phyloP scores from a whole-genome alignment of 768 basidiomycete species.

The Lactarius akahatsu region DNA sequence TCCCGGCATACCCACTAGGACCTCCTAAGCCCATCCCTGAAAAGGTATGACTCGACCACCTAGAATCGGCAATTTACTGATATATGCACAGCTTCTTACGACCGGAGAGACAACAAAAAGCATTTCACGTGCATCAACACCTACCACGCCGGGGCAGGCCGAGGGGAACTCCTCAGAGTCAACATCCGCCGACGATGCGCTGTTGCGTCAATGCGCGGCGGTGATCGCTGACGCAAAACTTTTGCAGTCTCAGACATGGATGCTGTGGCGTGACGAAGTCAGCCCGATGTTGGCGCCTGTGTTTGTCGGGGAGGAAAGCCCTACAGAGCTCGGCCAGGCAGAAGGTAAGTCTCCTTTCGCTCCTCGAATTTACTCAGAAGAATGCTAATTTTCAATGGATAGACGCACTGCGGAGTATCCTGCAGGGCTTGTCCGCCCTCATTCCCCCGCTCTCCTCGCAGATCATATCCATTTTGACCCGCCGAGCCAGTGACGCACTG shows the following conservation, averaged over 20 bases:
- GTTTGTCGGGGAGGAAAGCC: conserved; percentile 34
- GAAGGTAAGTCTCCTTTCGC: conserved; percentile 48
- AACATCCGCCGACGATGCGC: conserved; percentile 59
- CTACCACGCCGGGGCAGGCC: conserved; percentile 39
- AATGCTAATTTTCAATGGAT: neutral
- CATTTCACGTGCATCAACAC: conserved; percentile 52
- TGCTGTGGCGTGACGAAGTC: conserved; percentile 71
- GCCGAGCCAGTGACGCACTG: conserved; percentile 83
- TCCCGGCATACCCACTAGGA: conserved; percentile 46
- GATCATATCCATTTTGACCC: conserved; percentile 67
- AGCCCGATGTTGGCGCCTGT: conserved; percentile 56
- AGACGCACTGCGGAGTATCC: conserved; percentile 58
- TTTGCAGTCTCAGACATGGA: conserved; percentile 51
- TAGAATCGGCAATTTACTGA: neutral
- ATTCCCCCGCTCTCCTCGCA: conserved; percentile 60
- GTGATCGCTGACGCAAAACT: conserved; percentile 65
- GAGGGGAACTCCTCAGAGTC: conserved; percentile 57
- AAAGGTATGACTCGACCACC: conserved; percentile 38
- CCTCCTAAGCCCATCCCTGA: conserved; percentile 36
- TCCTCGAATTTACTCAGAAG: neutral
- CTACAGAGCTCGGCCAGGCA: conserved; percentile 36
- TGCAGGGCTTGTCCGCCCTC: conserved; percentile 50
- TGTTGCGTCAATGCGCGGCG: conserved; percentile 63
- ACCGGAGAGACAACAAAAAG: conserved; percentile 14
- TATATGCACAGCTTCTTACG: neutral